A percentile compares a stretch with the other conserved stretches of the same genome.
Conservation (phyloP, 495 filamentous ascomycete species). For the Penicillium bovifimosum region DNA sequence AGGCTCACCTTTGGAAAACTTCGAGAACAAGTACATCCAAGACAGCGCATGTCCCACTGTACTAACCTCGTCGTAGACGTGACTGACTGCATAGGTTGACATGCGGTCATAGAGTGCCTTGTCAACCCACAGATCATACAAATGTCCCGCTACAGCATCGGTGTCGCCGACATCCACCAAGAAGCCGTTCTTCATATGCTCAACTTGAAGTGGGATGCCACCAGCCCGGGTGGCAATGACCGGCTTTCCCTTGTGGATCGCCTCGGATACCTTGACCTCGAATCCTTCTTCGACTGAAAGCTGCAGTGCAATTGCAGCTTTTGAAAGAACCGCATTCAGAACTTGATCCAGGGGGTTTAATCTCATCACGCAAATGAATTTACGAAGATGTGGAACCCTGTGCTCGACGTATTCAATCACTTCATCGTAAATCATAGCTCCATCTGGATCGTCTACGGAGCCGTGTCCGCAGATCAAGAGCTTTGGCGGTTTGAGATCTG, state of each 20-base stretch:
- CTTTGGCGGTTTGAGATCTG: slow-evolving; percentile 55
- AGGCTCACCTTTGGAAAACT: slow-evolving; percentile 47
- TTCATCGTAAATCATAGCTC: slow-evolving; percentile 65
- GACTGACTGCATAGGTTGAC: slow-evolving; percentile 56
- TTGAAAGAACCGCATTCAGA: slow-evolving; percentile 73
- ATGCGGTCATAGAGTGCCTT: slow-evolving; percentile 58
- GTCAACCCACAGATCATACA: slow-evolving; percentile 66
- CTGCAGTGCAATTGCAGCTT: slow-evolving; percentile 68
- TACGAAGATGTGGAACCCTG: slow-evolving; percentile 42
- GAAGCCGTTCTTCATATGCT: slow-evolving; percentile 68
- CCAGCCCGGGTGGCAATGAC: slow-evolving; percentile 74
- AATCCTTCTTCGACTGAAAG: slow-evolving; percentile 82
- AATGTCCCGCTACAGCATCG: slow-evolving; percentile 63
- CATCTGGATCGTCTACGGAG: slow-evolving; percentile 82
- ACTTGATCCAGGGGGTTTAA: slow-evolving; percentile 74
- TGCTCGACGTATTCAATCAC: slow-evolving; percentile 61
- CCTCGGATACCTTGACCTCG: slow-evolving; percentile 86
- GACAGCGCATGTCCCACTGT: slow-evolving; percentile 74
- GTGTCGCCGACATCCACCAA: slow-evolving; percentile 70
- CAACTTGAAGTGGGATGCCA: slow-evolving; percentile 77
- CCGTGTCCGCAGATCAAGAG: slow-evolving; percentile 74
- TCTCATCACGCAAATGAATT: slow-evolving; percentile 68
- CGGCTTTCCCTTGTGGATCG: slow-evolving; percentile 77
- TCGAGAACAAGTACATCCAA: slow-evolving; percentile 73
- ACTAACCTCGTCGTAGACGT: slow-evolving; percentile 77